phyloP scores from a whole-genome alignment of 2,329 filamentous ascomycete species.

The Fusarium xylarioides region DNA sequence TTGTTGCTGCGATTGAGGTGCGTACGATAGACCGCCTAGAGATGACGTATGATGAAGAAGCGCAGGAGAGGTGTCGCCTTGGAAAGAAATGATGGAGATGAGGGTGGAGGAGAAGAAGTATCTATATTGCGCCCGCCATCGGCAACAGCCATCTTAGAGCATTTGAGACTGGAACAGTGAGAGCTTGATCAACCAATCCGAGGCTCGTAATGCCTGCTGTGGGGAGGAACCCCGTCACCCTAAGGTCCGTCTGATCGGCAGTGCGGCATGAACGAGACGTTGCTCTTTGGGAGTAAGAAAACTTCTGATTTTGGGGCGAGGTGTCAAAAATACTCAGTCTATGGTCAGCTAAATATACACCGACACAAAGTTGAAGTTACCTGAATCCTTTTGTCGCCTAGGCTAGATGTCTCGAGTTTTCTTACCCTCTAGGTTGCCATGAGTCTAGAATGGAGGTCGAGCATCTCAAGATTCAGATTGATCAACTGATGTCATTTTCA shows the following conservation, averaged over 20 bases:
- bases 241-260: conserved; percentile 1
- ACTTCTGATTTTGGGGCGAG: neutral
- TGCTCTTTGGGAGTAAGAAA: neutral
- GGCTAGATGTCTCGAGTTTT: neutral
- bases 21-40: neutral
- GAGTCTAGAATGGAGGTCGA: neutral
- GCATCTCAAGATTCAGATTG: neutral
- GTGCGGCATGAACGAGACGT: conserved; percentile 18
- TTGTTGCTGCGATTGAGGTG: neutral
- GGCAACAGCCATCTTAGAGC: neutral
- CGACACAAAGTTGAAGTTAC: neutral
- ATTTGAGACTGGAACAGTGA: neutral
- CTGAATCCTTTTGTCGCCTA: neutral
- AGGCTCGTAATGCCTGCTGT: neutral
- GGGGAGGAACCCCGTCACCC: neutral
- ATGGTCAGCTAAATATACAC: neutral
- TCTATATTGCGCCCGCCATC: neutral
- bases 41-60: neutral
- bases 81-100: neutral
- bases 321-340: neutral
- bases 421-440: neutral
- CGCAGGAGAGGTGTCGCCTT: neutral
- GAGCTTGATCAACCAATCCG: conserved; percentile 10
- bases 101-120: neutral
- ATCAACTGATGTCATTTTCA: conserved; percentile 9